These are phyloP conservation scores for Penicillium sp. DNA, from an alignment of 2,329 filamentous ascomycete genomes.

Conservation along the genomic window DNA sequence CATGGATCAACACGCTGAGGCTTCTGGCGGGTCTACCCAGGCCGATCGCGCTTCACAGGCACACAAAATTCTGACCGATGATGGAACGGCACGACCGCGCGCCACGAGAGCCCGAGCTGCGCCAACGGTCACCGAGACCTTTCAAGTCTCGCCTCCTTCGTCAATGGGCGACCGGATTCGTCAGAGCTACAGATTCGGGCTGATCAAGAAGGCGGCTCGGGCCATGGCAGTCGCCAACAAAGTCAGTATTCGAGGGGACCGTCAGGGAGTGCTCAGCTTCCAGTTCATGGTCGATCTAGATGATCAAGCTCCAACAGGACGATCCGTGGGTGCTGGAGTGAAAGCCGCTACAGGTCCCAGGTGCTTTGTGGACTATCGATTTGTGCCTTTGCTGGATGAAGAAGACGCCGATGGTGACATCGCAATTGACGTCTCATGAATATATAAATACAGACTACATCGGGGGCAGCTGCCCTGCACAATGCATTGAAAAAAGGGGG, in stretches of 20 bases:
- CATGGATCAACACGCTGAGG: conserved; percentile 37
- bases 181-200: conserved; percentile 78
- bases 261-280: conserved; percentile 82
- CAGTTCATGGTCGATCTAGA: conserved; percentile 96
- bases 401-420: conserved; percentile 28
- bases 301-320: conserved; percentile 39
- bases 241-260: conserved; percentile 82
- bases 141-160: conserved; percentile 53
- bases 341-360: conserved; percentile 26
- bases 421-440: too few relatives aligned
- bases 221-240: conserved; percentile 94
- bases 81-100: conserved; percentile 31
- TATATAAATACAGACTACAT: background rate
- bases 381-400: conserved; percentile 42
- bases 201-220: conserved; percentile 76
- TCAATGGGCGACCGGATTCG: conserved; percentile 56
- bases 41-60: conserved; percentile 14
- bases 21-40: conserved; percentile 16
- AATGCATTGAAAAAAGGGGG: too few relatives aligned
- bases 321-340: conserved; percentile 19
- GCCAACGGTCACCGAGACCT: conserved; percentile 45
- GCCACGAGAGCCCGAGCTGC: conserved; percentile 33
- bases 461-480: too few relatives aligned
- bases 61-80: conserved; percentile 31
- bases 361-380: conserved; percentile 45